These are phyloP conservation scores for Candida manassasensis DNA, from an alignment of 805 yeast genomes.

Conservation along the genomic window DNA sequence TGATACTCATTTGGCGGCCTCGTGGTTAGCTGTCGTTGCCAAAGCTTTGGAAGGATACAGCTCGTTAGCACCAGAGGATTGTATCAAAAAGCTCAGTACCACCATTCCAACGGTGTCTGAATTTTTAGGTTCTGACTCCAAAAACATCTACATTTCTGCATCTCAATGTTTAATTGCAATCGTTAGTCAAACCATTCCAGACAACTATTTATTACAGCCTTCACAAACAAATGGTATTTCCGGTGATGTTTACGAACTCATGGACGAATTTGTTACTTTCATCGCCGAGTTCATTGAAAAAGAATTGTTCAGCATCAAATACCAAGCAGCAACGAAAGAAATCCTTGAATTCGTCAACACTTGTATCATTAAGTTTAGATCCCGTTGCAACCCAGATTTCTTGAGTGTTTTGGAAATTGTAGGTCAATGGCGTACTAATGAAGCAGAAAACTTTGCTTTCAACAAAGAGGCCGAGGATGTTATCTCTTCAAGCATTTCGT, in stretches of 20 bases:
- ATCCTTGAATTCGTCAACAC: slow-evolving; percentile 65
- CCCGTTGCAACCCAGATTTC: slow-evolving; percentile 68
- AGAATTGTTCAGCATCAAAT: slow-evolving; percentile 66
- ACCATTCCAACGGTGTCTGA: slow-evolving; percentile 44
- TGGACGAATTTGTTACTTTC: slow-evolving; percentile 49
- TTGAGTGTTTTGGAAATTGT: slow-evolving; percentile 61
- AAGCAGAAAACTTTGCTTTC: slow-evolving; percentile 59
- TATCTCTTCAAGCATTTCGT: slow-evolving; percentile 70
- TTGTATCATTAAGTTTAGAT: slow-evolving; percentile 57
- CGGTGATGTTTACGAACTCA: slow-evolving; percentile 47
- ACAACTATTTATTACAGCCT: slow-evolving; percentile 52
- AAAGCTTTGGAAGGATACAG: slow-evolving; percentile 55
- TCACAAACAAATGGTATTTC: slow-evolving; percentile 34
- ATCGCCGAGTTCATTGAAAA: slow-evolving; percentile 50
- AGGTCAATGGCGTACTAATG: slow-evolving; percentile 84
- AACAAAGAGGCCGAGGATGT: slow-evolving; percentile 77
- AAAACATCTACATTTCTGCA: slow-evolving; percentile 67
- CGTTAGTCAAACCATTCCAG: slow-evolving; percentile 62
- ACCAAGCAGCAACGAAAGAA: slow-evolving; percentile 70
- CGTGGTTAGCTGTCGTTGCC: slow-evolving; percentile 94
- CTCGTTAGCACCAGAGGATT: slow-evolving; percentile 32
- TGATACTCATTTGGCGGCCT: slow-evolving; percentile 82
- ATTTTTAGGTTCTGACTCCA: slow-evolving; percentile 65
- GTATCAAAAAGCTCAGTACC: slow-evolving; percentile 53
- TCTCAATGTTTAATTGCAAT: slow-evolving; percentile 84